Evolutionary conservation across 352 stramenopile genomes (phyloP).

Genomic region (Aphanomyces stellatus): DNA sequence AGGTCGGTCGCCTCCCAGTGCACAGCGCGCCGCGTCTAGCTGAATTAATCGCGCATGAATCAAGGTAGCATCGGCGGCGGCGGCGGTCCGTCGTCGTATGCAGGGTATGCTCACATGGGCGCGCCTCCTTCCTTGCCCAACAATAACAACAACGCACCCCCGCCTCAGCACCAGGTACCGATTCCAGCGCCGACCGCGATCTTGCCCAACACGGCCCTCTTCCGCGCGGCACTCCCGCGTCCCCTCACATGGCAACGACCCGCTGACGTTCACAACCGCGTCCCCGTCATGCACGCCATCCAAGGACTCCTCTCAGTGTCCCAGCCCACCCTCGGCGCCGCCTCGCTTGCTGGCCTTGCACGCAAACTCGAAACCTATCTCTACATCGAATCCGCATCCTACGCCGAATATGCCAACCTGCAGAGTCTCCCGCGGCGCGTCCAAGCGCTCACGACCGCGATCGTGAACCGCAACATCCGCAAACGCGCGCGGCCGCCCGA

Average conservation of each 20-base stretch:
- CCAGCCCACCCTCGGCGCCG: slow-evolving; percentile 16
- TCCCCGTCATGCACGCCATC: slow-evolving; percentile 56
- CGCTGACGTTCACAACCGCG: slow-evolving; percentile 58
- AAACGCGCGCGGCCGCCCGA: slow-evolving; percentile 16
- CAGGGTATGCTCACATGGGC: too few species aligned
- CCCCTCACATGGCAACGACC: slow-evolving; percentile 76
- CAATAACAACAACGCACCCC: too few species aligned
- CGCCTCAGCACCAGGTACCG: not conserved
- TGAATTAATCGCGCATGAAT: too few species aligned
- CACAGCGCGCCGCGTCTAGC: too few species aligned
- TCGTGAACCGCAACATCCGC: slow-evolving; percentile 82
- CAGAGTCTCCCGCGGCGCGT: slow-evolving; percentile 68
- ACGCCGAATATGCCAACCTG: slow-evolving; percentile 73
- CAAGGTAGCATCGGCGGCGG: too few species aligned
- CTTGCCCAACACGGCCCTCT: slow-evolving; percentile 67
- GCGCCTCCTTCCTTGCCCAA: too few species aligned
- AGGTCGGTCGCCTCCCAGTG: too few species aligned
- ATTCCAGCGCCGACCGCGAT: slow-evolving; percentile 36
- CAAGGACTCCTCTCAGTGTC: slow-evolving; percentile 38
- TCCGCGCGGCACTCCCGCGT: slow-evolving; percentile 54
- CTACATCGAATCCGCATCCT: slow-evolving; percentile 72
- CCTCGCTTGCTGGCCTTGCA: slow-evolving; percentile 61
- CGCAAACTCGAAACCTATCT: slow-evolving; percentile 77
- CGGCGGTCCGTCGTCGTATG: too few species aligned
- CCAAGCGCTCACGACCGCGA: slow-evolving; percentile 64